phyloP scores from a whole-genome alignment of 139 green algal species.

The Closterium sp. region DNA sequence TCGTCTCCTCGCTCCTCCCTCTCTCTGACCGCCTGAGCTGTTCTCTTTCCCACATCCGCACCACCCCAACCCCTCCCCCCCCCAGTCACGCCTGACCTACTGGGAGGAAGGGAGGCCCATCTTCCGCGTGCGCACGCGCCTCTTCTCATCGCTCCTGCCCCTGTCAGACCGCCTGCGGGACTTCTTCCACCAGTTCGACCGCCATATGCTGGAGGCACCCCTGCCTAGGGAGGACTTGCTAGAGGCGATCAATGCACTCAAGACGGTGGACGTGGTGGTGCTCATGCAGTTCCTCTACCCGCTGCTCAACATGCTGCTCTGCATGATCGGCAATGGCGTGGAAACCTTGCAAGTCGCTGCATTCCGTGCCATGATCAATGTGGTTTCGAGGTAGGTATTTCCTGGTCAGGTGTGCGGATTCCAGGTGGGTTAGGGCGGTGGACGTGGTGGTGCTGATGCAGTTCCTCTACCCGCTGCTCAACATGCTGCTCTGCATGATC shows the following conservation, averaged over 20 bases:
- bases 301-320: constrained; percentile 52
- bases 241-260: constrained; percentile 40
- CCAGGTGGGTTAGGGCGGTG: neutral
- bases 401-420: no score
- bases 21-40: neutral
- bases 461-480: constrained; percentile 47
- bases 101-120: constrained; percentile 28
- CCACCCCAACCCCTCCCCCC: neutral
- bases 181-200: constrained; percentile 44
- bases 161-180: constrained; percentile 27
- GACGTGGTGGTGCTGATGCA: constrained; percentile 30
- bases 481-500: constrained; percentile 52
- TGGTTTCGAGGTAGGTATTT: constrained; percentile 32
- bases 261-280: constrained; percentile 15
- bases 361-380: constrained; percentile 47
- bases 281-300: constrained; percentile 50
- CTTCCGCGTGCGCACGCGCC: constrained; percentile 30
- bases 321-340: constrained; percentile 38
- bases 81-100: constrained; percentile 10
- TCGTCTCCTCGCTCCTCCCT: constrained; percentile 28
- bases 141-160: constrained; percentile 40
- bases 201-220: constrained; percentile 30
- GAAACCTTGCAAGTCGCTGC: constrained; percentile 48
- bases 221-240: constrained; percentile 9
- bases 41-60: no score